Percentiles rank a stretch among this genome's conserved stretches.
phyloP scores from a whole-genome alignment of 208 protist genomes.

The Acanthamoeba culbertsoni region DNA sequence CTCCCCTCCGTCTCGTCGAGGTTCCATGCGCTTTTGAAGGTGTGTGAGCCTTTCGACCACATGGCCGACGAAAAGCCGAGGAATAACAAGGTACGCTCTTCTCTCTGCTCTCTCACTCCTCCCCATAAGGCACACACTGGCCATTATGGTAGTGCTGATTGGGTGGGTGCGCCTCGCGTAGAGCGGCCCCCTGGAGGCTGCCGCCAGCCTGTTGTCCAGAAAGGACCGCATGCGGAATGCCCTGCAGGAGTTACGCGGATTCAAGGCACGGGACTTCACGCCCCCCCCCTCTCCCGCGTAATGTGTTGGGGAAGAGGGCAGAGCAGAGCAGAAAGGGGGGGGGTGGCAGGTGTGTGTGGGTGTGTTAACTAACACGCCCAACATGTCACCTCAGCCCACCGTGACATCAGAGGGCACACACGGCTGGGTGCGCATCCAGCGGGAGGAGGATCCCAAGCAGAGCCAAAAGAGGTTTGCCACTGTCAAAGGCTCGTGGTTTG shows the following conservation, averaged over 20 bases:
- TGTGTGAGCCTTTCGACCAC: background rate
- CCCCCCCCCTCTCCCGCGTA: background rate
- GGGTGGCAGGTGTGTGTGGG: background rate
- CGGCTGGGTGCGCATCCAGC: conserved; percentile 26
- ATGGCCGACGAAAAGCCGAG: background rate
- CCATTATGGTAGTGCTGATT: background rate
- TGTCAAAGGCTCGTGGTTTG: background rate
- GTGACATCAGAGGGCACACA: background rate
- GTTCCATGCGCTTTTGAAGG: background rate
- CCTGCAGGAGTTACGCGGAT: background rate
- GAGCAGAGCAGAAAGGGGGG: too few relatives aligned
- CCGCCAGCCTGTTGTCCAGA: background rate
- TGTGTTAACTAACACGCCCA: background rate
- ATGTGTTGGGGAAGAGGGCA: too few relatives aligned
- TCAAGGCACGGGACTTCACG: background rate
- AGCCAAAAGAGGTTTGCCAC: background rate
- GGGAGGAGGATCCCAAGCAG: conserved; percentile 4
- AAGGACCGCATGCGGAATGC: background rate
- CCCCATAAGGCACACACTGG: background rate
- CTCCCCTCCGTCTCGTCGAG: background rate
- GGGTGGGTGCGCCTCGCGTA: background rate
- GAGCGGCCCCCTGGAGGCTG: background rate
- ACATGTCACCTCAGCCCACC: background rate
- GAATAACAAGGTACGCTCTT: background rate
- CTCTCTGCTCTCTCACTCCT: background rate